phyloP scores from a whole-genome alignment of 768 basidiomycete species.

The Coprinopsis strossmayeri region DNA sequence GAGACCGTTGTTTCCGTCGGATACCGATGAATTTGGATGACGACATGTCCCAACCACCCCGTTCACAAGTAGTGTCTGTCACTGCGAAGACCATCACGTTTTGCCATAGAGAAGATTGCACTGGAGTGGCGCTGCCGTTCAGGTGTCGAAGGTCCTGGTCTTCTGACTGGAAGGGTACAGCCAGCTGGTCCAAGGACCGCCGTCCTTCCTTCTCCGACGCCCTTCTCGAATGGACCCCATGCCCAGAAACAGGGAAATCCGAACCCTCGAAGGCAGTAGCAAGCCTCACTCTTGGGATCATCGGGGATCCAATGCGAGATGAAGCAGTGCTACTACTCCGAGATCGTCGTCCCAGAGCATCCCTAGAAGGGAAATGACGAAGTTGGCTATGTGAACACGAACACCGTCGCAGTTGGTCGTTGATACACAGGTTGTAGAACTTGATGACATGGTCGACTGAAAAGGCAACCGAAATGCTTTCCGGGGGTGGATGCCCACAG shows the following conservation, averaged over 20 bases:
- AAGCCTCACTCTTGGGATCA: constrained; percentile 41
- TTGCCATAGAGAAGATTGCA: constrained; percentile 42
- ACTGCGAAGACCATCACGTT: constrained; percentile 48
- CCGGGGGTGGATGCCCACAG: constrained; percentile 63
- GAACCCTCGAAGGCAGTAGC: constrained; percentile 43
- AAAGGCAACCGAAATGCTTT: constrained; percentile 60
- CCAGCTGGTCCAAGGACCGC: constrained; percentile 40
- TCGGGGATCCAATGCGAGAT: constrained; percentile 40
- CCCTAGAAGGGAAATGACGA: constrained; percentile 37
- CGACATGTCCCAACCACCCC: constrained; percentile 72
- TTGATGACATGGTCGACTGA: constrained; percentile 59
- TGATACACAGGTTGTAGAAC: constrained; percentile 57
- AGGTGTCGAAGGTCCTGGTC: constrained; percentile 28
- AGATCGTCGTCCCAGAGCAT: constrained; percentile 47
- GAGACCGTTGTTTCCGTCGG: constrained; percentile 52
- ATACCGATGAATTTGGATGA: constrained; percentile 60
- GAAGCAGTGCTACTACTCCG: constrained; percentile 52
- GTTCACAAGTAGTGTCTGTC: constrained; percentile 57
- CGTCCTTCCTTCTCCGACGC: constrained; percentile 64
- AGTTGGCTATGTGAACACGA: constrained; percentile 52
- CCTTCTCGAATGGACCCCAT: constrained; percentile 70
- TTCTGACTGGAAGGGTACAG: constrained; percentile 38
- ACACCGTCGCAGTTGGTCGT: constrained; percentile 56
- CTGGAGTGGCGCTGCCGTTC: constrained; percentile 32
- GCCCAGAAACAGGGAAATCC: constrained; percentile 74